Evolutionary conservation across 805 yeast genomes (phyloP).

Genomic region (Maudiozyma serrabonitensis): DNA sequence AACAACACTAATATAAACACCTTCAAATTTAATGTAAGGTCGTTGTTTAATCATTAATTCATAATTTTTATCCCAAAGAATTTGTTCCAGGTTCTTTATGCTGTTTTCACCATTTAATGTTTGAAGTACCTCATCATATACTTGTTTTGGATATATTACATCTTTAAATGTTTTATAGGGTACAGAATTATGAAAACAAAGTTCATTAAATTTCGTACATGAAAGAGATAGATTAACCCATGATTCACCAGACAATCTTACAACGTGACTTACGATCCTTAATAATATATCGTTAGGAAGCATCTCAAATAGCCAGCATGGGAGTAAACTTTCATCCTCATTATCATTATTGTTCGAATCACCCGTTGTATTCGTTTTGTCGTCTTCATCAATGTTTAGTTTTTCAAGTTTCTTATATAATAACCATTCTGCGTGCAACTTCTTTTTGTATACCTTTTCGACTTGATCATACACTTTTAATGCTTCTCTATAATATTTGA

Average conservation of each 20-base stretch:
- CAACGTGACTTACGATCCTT: slow-evolving; percentile 39
- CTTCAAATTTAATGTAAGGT: slow-evolving; percentile 72
- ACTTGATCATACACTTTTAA: slow-evolving; percentile 46
- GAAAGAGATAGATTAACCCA: slow-evolving; percentile 56
- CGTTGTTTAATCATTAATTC: slow-evolving; percentile 37
- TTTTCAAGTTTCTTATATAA: slow-evolving; percentile 17
- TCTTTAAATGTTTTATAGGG: slow-evolving; percentile 44
- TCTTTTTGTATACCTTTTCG: slow-evolving; percentile 57
- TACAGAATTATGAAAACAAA: slow-evolving; percentile 44
- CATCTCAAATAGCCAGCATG: slow-evolving; percentile 34
- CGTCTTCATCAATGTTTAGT: slow-evolving; percentile 2
- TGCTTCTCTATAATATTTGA: slow-evolving; percentile 62
- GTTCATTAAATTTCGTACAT: slow-evolving; percentile 45
- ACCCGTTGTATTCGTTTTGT: slow-evolving; percentile 3
- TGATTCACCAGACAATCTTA: slow-evolving; percentile 43
- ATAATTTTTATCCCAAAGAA: slow-evolving; percentile 34
- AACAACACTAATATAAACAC: slow-evolving; percentile 77
- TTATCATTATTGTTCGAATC: slow-evolving; percentile 14
- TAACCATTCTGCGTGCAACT: slow-evolving; percentile 37
- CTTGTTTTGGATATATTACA: slow-evolving; percentile 44
- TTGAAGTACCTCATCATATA: slow-evolving; percentile 38
- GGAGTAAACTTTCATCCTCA: slow-evolving; percentile 22
- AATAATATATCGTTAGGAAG: slow-evolving; percentile 53
- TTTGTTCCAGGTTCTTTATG: slow-evolving; percentile 31
- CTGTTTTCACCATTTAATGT: slow-evolving; percentile 30